These are phyloP conservation scores for Lactifluus piperatus DNA, from an alignment of 768 basidiomycete genomes.

Conservation along the genomic window DNA sequence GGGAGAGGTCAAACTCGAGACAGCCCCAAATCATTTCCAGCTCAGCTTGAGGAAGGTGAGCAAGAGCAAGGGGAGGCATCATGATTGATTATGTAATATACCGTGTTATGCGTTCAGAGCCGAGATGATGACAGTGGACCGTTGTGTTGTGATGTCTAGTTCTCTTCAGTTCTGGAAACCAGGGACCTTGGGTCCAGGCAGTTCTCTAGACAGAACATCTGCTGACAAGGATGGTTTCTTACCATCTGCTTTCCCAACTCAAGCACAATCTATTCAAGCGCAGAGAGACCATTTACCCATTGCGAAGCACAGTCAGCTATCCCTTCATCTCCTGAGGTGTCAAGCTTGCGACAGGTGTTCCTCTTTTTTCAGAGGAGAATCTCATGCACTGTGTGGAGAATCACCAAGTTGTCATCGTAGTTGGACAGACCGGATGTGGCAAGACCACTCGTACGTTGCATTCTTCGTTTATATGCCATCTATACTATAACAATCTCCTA, in stretches of 20 bases:
- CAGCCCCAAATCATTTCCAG: not conserved
- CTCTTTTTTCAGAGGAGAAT: slow-evolving; percentile 47
- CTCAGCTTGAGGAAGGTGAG: not conserved
- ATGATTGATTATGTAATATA: slow-evolving; percentile 15
- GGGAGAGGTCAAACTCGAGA: slow-evolving; percentile 6
- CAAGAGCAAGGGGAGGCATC: not conserved
- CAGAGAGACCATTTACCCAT: slow-evolving; percentile 85
- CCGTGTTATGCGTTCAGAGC: no score
- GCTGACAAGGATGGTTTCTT: slow-evolving; percentile 68
- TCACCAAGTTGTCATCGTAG: slow-evolving; percentile 76
- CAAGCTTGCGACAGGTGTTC: not conserved
- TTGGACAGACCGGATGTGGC: slow-evolving; percentile 94
- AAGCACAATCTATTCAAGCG: slow-evolving; percentile 54
- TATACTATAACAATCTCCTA: slow-evolving; percentile 26
- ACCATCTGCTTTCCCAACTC: slow-evolving; percentile 49
- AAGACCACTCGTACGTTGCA: slow-evolving; percentile 85
- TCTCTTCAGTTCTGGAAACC: slow-evolving; percentile 84
- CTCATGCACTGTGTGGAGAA: slow-evolving; percentile 80
- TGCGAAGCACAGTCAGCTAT: slow-evolving; percentile 68
- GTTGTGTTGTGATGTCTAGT: slow-evolving; percentile 30
- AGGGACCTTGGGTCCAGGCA: slow-evolving; percentile 76
- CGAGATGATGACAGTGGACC: no score
- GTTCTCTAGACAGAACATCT: slow-evolving; percentile 74
- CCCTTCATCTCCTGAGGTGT: not conserved
- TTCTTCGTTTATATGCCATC: not conserved